Conservation (phyloP, 2,329 filamentous ascomycete genomes). For the Diaporthe nobilis region DNA sequence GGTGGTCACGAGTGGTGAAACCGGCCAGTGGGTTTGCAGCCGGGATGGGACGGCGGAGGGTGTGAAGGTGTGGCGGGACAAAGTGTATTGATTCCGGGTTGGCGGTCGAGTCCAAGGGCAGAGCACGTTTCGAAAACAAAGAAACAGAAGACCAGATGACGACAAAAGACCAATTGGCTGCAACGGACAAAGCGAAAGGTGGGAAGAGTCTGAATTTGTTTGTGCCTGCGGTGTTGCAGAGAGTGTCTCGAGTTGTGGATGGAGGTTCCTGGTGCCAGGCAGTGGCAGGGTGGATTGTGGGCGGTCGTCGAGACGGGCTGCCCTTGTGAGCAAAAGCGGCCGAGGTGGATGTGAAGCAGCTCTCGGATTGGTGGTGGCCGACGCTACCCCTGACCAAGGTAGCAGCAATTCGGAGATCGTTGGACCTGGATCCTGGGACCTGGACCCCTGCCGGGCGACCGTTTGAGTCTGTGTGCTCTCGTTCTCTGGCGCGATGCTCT, state of each 20-base stretch:
- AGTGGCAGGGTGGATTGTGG: conserved; percentile 26
- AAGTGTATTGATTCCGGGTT: conserved; percentile 30
- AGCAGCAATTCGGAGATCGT: conserved; percentile 33
- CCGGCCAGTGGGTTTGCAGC: conserved; percentile 31
- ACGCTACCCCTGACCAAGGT: conserved; percentile 35
- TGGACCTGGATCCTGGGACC: conserved; percentile 30
- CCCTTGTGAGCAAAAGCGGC: conserved; percentile 32
- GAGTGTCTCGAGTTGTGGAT: conserved; percentile 56
- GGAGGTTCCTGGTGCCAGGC: conserved; percentile 39
- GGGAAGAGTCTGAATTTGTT: conserved; percentile 31
- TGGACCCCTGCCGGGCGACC: conserved; percentile 33
- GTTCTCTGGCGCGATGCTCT: conserved; percentile 18
- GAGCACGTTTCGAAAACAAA: conserved; percentile 29
- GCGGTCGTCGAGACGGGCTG: conserved; percentile 31
- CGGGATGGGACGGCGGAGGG: conserved; percentile 17
- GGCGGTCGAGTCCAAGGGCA: conserved; percentile 24
- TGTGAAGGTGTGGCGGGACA: conserved; percentile 16
- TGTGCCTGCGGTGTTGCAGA: conserved; percentile 52
- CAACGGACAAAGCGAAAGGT: conserved; percentile 6
- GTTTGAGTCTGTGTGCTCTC: conserved; percentile 35
- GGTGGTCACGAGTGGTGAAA: conserved; percentile 35
- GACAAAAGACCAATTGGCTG: conserved; percentile 31
- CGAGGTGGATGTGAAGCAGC: conserved; percentile 26
- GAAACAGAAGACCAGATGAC: conserved; percentile 24
- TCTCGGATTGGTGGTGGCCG: conserved; percentile 36